Percentiles rank a stretch among this genome's conserved stretches.
Evolutionary conservation across 805 yeast species (phyloP).

Genomic region (Wickerhamomyces hampshirensis): DNA sequence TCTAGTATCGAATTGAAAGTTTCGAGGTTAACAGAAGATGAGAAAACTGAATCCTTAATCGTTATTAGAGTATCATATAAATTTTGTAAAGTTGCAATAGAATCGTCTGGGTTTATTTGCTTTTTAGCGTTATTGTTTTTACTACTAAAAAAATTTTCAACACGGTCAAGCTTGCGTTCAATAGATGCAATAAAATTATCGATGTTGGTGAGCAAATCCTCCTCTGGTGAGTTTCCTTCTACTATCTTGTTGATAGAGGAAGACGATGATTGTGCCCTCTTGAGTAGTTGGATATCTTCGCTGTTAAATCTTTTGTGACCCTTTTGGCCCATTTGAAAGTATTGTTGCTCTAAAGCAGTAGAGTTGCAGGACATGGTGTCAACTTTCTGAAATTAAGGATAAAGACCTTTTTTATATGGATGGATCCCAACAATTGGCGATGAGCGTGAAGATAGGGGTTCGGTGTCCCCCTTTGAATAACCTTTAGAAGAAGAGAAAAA

Average conservation of each 20-base stretch:
- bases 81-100: constrained; percentile 19
- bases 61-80: constrained; percentile 24
- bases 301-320: constrained; percentile 15
- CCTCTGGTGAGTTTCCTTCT: constrained; percentile 20
- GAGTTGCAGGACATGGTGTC: constrained; percentile 1
- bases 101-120: constrained; percentile 9
- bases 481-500: too few species aligned
- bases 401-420: not conserved
- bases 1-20: constrained; percentile 20
- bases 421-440: not conserved
- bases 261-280: constrained; percentile 23
- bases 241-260: constrained; percentile 20
- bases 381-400: not conserved
- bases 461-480: not conserved
- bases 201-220: constrained; percentile 18
- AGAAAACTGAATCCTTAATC: constrained; percentile 23
- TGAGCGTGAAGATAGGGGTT: not conserved
- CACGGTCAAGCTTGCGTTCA: constrained; percentile 21
- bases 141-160: constrained; percentile 20
- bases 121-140: constrained; percentile 2
- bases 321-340: not conserved
- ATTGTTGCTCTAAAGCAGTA: not conserved
- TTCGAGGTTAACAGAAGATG: constrained; percentile 19
- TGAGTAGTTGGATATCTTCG: constrained; percentile 19
- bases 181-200: constrained; percentile 23